These are phyloP conservation scores for Diaporthe sp. DNA, from an alignment of 2,329 filamentous ascomycete genomes.

Conservation along the genomic window DNA sequence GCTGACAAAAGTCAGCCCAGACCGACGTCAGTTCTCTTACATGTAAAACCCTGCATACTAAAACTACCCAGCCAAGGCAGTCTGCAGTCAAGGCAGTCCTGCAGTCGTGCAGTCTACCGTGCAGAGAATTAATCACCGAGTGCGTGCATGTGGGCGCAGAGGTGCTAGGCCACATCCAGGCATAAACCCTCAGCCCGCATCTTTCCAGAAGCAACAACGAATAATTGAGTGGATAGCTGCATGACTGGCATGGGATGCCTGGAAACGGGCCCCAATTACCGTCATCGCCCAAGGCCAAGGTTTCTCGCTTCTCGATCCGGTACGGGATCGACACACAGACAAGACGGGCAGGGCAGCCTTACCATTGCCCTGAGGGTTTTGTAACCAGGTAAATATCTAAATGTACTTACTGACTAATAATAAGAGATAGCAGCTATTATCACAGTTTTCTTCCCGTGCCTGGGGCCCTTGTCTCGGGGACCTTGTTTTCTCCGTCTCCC, in stretches of 20 bases:
- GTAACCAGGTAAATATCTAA: too few relatives aligned
- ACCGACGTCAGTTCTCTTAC: not conserved
- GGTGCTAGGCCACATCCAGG: not conserved
- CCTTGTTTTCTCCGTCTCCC: not conserved
- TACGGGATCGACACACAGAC: not conserved
- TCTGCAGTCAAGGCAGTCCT: too few relatives aligned
- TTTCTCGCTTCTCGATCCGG: conserved; percentile 4
- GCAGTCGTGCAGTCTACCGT: too few relatives aligned
- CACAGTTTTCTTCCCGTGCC: not conserved
- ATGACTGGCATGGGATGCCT: conserved; percentile 9
- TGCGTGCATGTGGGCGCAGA: too few relatives aligned
- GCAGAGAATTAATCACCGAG: too few relatives aligned
- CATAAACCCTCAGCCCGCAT: not conserved
- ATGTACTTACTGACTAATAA: too few relatives aligned
- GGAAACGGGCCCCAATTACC: conserved; percentile 5
- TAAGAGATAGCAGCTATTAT: not conserved
- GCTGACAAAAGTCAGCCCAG: not conserved
- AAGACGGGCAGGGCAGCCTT: not conserved
- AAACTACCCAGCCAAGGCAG: not conserved
- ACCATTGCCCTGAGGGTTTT: not conserved
- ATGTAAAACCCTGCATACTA: too few relatives aligned
- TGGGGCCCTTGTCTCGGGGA: conserved; percentile 13
- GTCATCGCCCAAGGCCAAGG: not conserved
- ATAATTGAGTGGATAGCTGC: conserved; percentile 5
- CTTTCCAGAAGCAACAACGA: conserved; percentile 20